Evolutionary conservation across 352 stramenopile species (phyloP).

Genomic region (Phytophthora ohioensis): DNA sequence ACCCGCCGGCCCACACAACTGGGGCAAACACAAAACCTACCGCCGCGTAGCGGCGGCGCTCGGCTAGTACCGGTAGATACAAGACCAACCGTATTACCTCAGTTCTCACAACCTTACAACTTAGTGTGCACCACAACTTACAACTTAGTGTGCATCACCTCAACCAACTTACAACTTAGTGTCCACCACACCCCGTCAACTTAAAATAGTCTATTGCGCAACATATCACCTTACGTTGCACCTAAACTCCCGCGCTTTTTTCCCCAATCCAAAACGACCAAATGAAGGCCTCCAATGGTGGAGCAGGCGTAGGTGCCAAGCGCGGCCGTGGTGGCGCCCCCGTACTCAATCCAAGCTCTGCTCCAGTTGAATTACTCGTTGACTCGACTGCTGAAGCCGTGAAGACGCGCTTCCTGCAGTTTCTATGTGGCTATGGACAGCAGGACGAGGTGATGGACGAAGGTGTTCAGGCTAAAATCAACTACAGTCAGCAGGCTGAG

Average conservation of each 20-base stretch:
- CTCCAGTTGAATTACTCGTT: conserved; percentile 66
- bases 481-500: conserved; percentile 87
- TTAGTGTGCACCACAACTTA: conserved; percentile 8
- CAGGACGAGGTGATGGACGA: conserved; percentile 35
- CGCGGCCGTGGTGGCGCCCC: conserved; percentile 50
- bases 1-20: no score
- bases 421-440: conserved; percentile 81
- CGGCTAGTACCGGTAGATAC: neutral
- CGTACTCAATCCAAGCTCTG: conserved; percentile 46
- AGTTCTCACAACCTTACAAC: neutral
- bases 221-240: conserved; percentile 7
- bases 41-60: no score
- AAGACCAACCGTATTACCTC: no score
- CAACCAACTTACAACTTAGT: neutral
- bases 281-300: conserved; percentile 29
- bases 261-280: conserved; percentile 9
- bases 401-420: conserved; percentile 86
- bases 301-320: conserved; percentile 40
- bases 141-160: conserved; percentile 2
- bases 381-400: conserved; percentile 84
- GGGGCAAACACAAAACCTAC: no score
- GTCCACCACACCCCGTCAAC: no score
- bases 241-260: conserved; percentile 10
- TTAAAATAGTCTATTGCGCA: neutral
- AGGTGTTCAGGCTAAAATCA: conserved; percentile 47